Conservation (phyloP, 176 grass and related monocot species). For the Typha latifolia region DNA sequence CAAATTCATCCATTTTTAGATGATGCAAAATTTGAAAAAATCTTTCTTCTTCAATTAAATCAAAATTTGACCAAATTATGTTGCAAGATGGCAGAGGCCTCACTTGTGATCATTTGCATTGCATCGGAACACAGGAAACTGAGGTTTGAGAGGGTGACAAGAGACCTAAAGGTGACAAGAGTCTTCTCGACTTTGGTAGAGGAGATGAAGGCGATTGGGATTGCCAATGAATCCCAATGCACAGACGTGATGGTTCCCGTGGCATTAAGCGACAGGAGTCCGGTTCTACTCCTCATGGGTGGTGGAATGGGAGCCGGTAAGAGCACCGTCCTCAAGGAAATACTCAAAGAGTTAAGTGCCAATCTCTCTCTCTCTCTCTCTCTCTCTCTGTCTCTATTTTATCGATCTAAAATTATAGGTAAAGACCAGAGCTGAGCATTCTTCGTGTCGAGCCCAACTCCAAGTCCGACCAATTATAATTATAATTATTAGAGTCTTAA, state of each 20-base stretch:
- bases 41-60: no score
- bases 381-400: neutral
- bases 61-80: no score
- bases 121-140: slow-evolving; percentile 39
- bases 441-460: no score
- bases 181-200: slow-evolving; percentile 78
- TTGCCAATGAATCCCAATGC: slow-evolving; percentile 12
- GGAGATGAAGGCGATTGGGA: slow-evolving; percentile 88
- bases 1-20: no score
- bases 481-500: no score
- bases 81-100: no score
- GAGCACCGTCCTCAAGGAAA: slow-evolving; percentile 84
- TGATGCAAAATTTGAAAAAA: no score
- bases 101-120: neutral
- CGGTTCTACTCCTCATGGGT: slow-evolving; percentile 89
- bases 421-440: no score
- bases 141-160: slow-evolving; percentile 64
- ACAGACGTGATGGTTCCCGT: slow-evolving; percentile 77
- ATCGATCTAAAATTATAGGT: neutral
- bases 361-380: neutral
- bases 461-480: no score
- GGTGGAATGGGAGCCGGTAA: slow-evolving; percentile 98
- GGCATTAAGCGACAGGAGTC: slow-evolving; percentile 62
- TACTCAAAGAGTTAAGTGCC: slow-evolving; percentile 65
- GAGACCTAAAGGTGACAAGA: slow-evolving; percentile 68